Evolutionary conservation across 2,329 filamentous ascomycete genomes (phyloP), one percentile per base, ranked within the genome.

Genomic region (Calonectria naviculata): DNA sequence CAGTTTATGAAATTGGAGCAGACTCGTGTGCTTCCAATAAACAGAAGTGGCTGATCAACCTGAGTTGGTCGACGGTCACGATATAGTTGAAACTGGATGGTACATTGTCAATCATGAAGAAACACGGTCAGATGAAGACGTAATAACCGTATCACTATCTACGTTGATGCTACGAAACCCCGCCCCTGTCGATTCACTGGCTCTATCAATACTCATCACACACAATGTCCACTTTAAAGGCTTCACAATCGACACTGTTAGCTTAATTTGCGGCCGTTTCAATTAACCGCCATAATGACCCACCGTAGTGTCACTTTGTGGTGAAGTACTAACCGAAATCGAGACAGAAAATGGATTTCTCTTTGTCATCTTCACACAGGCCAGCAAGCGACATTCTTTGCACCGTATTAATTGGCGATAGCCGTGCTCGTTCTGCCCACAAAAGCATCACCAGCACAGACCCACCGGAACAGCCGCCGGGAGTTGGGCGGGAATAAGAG

Each of bases 401-500:
- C 34, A 36, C 34, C 15, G 34, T 36, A 36, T 36, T 36, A 7
- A 36, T 12, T 36, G 34, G 15, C 15, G 34, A 13, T 36, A 36
- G 34, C 34, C 4, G 10, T 4, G 15, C 15, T 46, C 42, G 13
- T 21, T 24, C 42, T 46, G 21, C 42, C 13, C 42, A 9, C 42
- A 62, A 65, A 17, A 46, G 54, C 46, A 68, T 12, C 10, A 36
- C 6, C 28, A 52, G 13, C n/a, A 46, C 47, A 52, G 46, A 31
- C n/a, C 28, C 26, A 26, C 38, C 54, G 56, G 36, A 13, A 61
- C 36, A 38, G 66, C 52, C 56, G 24, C 41, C 46, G 61, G 24
- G 41, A 12, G 13, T 36, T 34, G 28, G 44, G 31, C 61, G 49
- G 58, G 26, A 71, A 69, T 61, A 65, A 61, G n/a, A 21, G 19